Evolutionary conservation across 2,329 filamentous ascomycete species (phyloP).

Genomic region (Botrytis elliptica): DNA sequence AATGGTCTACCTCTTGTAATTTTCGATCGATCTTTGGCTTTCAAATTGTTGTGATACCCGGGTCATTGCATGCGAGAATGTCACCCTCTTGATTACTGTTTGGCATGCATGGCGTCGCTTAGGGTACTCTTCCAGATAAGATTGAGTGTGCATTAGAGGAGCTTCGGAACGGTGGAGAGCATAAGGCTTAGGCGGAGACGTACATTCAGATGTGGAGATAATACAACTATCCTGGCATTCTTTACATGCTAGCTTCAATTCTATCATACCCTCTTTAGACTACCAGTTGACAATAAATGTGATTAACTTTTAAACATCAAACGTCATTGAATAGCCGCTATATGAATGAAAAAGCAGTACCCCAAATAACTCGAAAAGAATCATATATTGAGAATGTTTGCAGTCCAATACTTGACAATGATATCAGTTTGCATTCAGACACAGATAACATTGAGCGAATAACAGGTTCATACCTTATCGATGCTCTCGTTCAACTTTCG

Average conservation of each 20-base stretch:
- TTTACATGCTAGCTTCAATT: constrained; percentile 19
- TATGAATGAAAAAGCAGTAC: neutral
- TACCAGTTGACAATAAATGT: neutral
- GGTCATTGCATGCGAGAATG: constrained; percentile 18
- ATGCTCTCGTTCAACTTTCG: neutral
- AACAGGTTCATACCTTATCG: neutral
- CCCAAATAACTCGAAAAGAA: neutral
- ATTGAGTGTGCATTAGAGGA: constrained; percentile 11
- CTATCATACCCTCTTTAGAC: constrained; percentile 7
- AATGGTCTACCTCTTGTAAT: constrained; percentile 20
- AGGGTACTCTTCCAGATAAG: constrained; percentile 12
- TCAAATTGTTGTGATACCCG: constrained; percentile 18
- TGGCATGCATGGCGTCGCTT: constrained; percentile 18
- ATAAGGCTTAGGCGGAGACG: constrained; percentile 10
- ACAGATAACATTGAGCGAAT: too few species aligned
- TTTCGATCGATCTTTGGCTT: constrained; percentile 9
- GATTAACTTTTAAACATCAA: neutral
- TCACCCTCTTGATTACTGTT: constrained; percentile 19
- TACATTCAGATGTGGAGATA: constrained; percentile 10
- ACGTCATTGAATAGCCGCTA: neutral
- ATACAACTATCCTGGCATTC: constrained; percentile 14
- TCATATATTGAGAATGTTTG: neutral
- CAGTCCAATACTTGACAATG: too few species aligned
- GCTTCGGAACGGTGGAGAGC: constrained; percentile 12
- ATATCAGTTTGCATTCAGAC: neutral